Conservation (phyloP, 2,329 filamentous ascomycete species). For the Coniosporium tulheliwenetii region DNA sequence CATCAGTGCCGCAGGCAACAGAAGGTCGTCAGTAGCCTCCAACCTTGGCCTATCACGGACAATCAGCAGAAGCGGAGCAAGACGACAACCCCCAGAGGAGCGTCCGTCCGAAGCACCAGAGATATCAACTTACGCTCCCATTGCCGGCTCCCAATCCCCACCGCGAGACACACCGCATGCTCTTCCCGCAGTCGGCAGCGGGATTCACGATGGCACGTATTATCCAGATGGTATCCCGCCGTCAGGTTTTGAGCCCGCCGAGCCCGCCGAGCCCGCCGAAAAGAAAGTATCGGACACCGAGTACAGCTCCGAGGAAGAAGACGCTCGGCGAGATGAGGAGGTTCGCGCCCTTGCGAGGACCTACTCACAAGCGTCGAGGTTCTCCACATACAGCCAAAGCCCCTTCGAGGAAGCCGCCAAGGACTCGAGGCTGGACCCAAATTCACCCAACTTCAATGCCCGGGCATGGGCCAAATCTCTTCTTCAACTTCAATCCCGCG, state of each 20-base stretch:
- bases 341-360: conserved; percentile 26
- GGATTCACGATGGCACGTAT: conserved; percentile 7
- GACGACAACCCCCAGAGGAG: neutral
- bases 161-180: neutral
- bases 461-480: conserved; percentile 33
- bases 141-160: neutral
- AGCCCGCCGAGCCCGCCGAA: no score
- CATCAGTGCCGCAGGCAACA: neutral
- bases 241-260: conserved; percentile 3
- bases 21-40: neutral
- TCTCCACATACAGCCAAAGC: conserved; percentile 16
- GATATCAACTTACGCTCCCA: neutral
- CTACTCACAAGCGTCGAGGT: conserved; percentile 22
- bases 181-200: conserved; percentile 1
- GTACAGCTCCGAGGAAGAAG: conserved; percentile 5
- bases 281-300: no score
- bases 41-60: neutral
- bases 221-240: conserved; percentile 6
- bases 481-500: conserved; percentile 27
- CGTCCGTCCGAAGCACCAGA: neutral
- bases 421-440: conserved; percentile 29
- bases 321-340: conserved; percentile 15
- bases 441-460: conserved; percentile 29
- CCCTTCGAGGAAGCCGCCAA: conserved; percentile 20
- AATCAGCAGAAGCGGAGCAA: neutral